Evolutionary conservation across 2,329 filamentous ascomycete genomes (phyloP).

Genomic region (Raffaelea arxii): DNA sequence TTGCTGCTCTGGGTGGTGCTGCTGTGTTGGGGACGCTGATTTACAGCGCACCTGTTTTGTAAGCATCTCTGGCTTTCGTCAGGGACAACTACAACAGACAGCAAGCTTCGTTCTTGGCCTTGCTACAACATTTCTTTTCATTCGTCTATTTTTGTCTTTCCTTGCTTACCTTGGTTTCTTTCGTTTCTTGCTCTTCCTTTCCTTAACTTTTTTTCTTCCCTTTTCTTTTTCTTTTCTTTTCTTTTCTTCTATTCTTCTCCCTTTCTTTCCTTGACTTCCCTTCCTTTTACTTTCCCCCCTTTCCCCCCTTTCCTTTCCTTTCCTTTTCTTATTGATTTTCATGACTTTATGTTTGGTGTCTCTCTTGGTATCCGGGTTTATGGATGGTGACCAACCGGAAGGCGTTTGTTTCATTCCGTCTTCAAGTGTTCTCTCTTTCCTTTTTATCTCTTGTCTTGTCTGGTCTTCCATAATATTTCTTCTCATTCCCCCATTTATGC

Average conservation of each 20-base stretch:
- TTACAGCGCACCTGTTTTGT: conserved; percentile 27
- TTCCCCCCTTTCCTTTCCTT: background rate
- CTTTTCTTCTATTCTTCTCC: background rate
- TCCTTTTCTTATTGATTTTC: too few relatives aligned
- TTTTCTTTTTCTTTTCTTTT: background rate
- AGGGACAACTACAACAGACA: background rate
- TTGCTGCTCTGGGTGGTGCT: conserved; percentile 26
- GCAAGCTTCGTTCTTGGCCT: background rate
- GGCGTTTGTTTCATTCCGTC: too few relatives aligned
- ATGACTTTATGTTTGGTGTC: too few relatives aligned
- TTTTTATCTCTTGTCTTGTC: too few relatives aligned
- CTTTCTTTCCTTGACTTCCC: too few relatives aligned
- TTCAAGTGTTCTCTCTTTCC: too few relatives aligned
- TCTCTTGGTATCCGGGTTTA: too few relatives aligned
- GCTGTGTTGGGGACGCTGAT: conserved; percentile 27
- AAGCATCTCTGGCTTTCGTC: background rate
- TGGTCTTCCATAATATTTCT: too few relatives aligned
- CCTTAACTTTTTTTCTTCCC: background rate
- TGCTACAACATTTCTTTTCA: background rate
- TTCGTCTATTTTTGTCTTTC: background rate
- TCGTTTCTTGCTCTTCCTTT: background rate
- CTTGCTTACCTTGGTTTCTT: background rate
- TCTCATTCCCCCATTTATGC: too few relatives aligned
- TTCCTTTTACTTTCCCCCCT: background rate
- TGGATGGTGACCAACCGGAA: too few relatives aligned